Evolutionary conservation across 768 basidiomycete species (phyloP).

Genomic region (Lactifluus subvellereus): DNA sequence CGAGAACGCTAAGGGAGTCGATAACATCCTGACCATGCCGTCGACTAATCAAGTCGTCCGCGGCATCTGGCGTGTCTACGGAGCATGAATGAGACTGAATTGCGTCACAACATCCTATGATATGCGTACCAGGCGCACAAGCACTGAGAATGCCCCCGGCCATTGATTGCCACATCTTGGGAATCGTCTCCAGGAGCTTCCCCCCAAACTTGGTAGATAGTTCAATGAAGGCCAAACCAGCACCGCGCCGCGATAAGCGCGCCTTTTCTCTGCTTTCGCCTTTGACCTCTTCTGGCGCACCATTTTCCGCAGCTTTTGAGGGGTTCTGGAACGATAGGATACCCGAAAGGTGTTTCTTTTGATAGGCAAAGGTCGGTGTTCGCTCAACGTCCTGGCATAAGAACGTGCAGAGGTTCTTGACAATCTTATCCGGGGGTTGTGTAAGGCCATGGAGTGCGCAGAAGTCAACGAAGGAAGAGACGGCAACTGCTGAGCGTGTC

Average conservation of each 20-base stretch:
- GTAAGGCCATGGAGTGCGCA: conserved; percentile 65
- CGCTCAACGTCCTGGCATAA: conserved; percentile 86
- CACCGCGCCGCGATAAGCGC: conserved; percentile 77
- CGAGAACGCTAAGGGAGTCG: conserved; percentile 86
- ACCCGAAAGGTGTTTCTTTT: conserved; percentile 55
- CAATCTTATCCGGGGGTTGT: conserved; percentile 92
- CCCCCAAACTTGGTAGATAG: conserved; percentile 74
- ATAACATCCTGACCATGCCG: conserved; percentile 84
- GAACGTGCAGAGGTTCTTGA: conserved; percentile 96
- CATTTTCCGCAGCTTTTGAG: conserved; percentile 31
- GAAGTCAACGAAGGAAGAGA: conserved; percentile 84
- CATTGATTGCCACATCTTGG: conserved; percentile 94
- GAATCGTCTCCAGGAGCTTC: conserved; percentile 68
- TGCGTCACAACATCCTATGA: not conserved
- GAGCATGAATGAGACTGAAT: not conserved
- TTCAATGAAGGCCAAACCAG: conserved; percentile 72
- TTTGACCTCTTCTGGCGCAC: conserved; percentile 42
- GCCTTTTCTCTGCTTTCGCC: conserved; percentile 55
- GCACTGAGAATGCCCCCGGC: conserved; percentile 66
- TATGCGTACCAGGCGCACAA: conserved; percentile 56
- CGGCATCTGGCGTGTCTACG: conserved; percentile 42
- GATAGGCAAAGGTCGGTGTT: conserved; percentile 82
- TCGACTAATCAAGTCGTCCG: conserved; percentile 62
- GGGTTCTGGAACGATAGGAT: conserved; percentile 67
- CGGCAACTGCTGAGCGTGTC: conserved; percentile 76